phyloP scores from a whole-genome alignment of 169 alveolate species.

The Plasmodium gallinaceum region DNA sequence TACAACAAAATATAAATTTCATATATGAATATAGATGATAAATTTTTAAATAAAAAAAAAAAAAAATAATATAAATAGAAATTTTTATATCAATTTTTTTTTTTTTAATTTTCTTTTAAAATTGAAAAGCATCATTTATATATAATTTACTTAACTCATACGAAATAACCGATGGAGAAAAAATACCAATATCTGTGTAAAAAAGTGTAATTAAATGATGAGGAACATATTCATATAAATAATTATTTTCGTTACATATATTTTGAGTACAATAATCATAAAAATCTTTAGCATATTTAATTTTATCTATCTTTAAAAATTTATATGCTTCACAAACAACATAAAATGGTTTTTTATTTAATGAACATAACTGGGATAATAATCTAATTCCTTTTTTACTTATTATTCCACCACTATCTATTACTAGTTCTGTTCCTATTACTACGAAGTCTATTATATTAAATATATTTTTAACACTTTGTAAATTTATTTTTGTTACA shows the following conservation, averaged over 20 bases:
- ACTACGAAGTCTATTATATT: slow-evolving; percentile 52
- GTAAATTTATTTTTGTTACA: slow-evolving; percentile 39
- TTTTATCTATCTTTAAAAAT: slow-evolving; percentile 63
- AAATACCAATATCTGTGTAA: slow-evolving; percentile 72
- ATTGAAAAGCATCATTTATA: slow-evolving; percentile 24
- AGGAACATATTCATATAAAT: slow-evolving; percentile 63
- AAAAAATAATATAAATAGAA: too few species aligned
- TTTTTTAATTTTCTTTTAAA: not conserved
- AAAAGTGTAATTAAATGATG: slow-evolving; percentile 67
- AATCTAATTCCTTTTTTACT: slow-evolving; percentile 50
- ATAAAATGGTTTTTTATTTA: slow-evolving; percentile 68
- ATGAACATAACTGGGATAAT: slow-evolving; percentile 56
- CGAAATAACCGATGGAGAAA: slow-evolving; percentile 61
- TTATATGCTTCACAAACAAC: slow-evolving; percentile 69
- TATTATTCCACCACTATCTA: slow-evolving; percentile 72
- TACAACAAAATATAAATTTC: too few species aligned
- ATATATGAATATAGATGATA: too few species aligned
- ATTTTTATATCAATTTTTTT: not conserved
- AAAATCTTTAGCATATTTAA: slow-evolving; percentile 24
- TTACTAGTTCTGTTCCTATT: slow-evolving; percentile 70
- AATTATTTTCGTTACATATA: slow-evolving; percentile 10
- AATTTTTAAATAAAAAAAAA: too few species aligned
- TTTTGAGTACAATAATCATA: slow-evolving; percentile 53
- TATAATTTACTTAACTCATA: slow-evolving; percentile 53
- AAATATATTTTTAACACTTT: slow-evolving; percentile 41